Evolutionary conservation across 345 rosid genomes (phyloP).

Genomic region (Gossypium ekmanianum): DNA sequence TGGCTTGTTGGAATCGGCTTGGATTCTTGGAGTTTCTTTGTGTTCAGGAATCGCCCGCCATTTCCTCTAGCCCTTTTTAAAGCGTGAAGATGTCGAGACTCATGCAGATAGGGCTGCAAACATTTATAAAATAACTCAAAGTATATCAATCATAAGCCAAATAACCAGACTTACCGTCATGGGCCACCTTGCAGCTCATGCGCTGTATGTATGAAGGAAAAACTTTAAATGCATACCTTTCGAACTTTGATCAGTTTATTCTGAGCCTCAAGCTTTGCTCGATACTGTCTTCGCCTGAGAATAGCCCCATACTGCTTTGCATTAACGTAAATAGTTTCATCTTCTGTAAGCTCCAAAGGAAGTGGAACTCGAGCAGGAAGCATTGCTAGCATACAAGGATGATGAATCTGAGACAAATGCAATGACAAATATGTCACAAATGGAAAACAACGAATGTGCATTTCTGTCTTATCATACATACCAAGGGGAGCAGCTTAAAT

Average conservation of each 20-base stretch:
- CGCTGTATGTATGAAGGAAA: neutral
- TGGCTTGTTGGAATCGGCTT: constrained; percentile 20
- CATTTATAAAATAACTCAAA: neutral
- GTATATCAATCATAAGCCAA: neutral
- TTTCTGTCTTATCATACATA: neutral
- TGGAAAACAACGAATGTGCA: constrained; percentile 20
- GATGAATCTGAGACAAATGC: constrained; percentile 43
- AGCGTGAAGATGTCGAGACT: constrained; percentile 88
- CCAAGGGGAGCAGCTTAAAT: constrained; percentile 11
- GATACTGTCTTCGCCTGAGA: constrained; percentile 71
- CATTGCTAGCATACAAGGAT: constrained; percentile 50
- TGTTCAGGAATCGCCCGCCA: constrained; percentile 78
- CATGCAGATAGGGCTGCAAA: constrained; percentile 78
- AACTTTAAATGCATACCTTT: constrained; percentile 41
- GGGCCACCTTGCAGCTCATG: neutral
- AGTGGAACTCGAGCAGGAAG: constrained; percentile 57
- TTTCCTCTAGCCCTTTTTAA: constrained; percentile 75
- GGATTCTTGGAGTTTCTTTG: constrained; percentile 48
- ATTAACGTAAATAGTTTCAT: constrained; percentile 72
- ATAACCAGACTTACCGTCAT: neutral
- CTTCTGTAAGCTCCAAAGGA: constrained; percentile 46
- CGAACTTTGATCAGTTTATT: constrained; percentile 59
- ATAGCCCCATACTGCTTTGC: constrained; percentile 81
- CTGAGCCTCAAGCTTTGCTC: constrained; percentile 82
- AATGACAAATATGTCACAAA: constrained; percentile 23